A percentile compares a stretch with the other conserved stretches of the same genome.
Conservation (phyloP, 768 basidiomycete genomes). For the Suillus luteus region DNA sequence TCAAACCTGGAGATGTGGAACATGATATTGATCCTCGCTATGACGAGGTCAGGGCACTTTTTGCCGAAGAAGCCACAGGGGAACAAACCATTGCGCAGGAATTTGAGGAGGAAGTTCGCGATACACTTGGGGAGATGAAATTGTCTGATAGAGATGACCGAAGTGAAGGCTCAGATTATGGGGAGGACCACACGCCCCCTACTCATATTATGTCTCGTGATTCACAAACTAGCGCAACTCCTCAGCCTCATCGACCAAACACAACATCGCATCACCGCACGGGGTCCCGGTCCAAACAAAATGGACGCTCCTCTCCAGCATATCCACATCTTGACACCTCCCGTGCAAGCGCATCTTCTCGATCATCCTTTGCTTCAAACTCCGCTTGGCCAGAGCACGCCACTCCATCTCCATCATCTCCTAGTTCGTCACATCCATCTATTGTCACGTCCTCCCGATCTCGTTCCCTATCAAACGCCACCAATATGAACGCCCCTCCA, state of each 20-base stretch:
- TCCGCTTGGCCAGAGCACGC: constrained; percentile 30
- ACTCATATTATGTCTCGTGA: constrained; percentile 34
- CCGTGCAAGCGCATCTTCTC: constrained; percentile 32
- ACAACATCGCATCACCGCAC: constrained; percentile 44
- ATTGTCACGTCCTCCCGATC: constrained; percentile 49
- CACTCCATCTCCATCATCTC: constrained; percentile 49
- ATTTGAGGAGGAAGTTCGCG: constrained; percentile 47
- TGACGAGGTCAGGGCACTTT: constrained; percentile 59
- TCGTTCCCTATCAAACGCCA: constrained; percentile 57
- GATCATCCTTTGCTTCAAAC: constrained; percentile 26
- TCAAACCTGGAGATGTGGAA: constrained; percentile 85
- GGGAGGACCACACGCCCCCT: constrained; percentile 43
- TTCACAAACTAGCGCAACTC: constrained; percentile 27
- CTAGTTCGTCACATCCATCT: constrained; percentile 55
- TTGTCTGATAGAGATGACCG: constrained; percentile 48
- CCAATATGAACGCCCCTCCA: constrained; percentile 61
- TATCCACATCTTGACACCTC: constrained; percentile 25
- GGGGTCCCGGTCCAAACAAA: constrained; percentile 37
- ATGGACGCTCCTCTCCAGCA: constrained; percentile 35
- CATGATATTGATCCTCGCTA: constrained; percentile 62
- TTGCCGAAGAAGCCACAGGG: constrained; percentile 35
- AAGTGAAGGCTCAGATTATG: constrained; percentile 71
- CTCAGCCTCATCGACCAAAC: constrained; percentile 45
- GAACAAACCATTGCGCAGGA: constrained; percentile 36
- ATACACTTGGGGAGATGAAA: constrained; percentile 49